Conservation (phyloP, 768 basidiomycete species). For the Pleurotus tuoliensis region DNA sequence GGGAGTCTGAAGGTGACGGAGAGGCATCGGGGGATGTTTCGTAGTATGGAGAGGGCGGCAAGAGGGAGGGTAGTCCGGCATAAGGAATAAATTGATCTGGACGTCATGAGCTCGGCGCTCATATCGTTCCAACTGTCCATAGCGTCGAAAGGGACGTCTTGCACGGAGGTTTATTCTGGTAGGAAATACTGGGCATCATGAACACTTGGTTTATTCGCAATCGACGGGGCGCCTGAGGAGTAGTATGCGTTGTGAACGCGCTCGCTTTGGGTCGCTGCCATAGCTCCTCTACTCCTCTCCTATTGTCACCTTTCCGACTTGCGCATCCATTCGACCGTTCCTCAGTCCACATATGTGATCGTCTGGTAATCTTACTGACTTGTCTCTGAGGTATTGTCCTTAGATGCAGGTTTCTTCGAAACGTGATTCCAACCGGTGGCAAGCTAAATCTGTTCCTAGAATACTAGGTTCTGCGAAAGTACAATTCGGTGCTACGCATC, state of each 20-base stretch:
- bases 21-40: constrained; percentile 2
- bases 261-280: too few relatives aligned
- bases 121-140: constrained; percentile 5
- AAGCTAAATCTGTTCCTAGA: too few relatives aligned
- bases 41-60: constrained; percentile 4
- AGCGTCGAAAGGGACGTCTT: not conserved
- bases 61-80: not conserved
- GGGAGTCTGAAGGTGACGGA: constrained; percentile 1
- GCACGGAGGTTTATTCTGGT: not conserved
- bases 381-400: too few relatives aligned
- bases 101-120: constrained; percentile 1
- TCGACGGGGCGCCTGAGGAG: not conserved
- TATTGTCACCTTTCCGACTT: too few relatives aligned
- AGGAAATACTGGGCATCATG: not conserved
- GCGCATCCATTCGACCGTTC: too few relatives aligned
- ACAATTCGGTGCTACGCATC: too few relatives aligned
- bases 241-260: not conserved
- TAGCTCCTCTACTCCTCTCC: too few relatives aligned
- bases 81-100: constrained; percentile 1
- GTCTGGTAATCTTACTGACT: too few relatives aligned
- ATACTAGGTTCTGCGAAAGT: too few relatives aligned
- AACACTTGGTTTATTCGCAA: not conserved
- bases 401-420: too few relatives aligned
- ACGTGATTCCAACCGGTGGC: too few relatives aligned
- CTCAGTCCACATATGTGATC: too few relatives aligned